phyloP scores from a whole-genome alignment of 345 rosid species.

The Clausena lansium region DNA sequence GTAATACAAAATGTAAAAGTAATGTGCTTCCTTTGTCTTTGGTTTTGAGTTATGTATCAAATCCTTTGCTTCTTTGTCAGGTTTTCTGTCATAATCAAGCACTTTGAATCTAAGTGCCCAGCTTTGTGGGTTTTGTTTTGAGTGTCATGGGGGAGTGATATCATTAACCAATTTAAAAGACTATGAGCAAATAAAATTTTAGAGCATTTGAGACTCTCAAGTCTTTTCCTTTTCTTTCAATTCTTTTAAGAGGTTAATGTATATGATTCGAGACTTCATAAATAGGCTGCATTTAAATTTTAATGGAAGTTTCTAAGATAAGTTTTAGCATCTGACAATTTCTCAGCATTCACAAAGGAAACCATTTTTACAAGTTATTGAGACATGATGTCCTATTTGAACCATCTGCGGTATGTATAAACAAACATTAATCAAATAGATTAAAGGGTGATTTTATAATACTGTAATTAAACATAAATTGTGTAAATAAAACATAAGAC shows the following conservation, averaged over 20 bases:
- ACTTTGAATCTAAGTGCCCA: slow-evolving; percentile 2
- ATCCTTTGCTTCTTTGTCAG: slow-evolving; percentile 42
- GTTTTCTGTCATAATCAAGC: slow-evolving; percentile 16
- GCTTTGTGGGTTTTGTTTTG: background rate
- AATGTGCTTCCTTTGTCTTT: slow-evolving; percentile 21
- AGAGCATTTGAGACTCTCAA: too few species aligned
- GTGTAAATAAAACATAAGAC: too few species aligned
- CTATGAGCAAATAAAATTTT: background rate
- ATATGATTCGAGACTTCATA: background rate
- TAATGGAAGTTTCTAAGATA: too few species aligned
- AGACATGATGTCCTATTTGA: too few species aligned
- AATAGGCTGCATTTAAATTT: too few species aligned
- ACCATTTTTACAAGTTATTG: too few species aligned
- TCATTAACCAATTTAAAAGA: background rate
- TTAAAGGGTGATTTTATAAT: too few species aligned
- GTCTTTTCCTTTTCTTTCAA: background rate
- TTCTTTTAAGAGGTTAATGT: background rate
- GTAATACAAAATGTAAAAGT: background rate
- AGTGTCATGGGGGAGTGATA: background rate
- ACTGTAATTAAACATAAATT: too few species aligned
- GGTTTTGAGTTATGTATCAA: slow-evolving; percentile 25
- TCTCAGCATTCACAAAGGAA: too few species aligned
- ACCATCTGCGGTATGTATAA: too few species aligned
- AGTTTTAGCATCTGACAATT: too few species aligned
- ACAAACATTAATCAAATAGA: too few species aligned